These are phyloP conservation scores for Erigeron philadelphicus DNA, from an alignment of 140 eudicot species.

Conservation along the genomic window DNA sequence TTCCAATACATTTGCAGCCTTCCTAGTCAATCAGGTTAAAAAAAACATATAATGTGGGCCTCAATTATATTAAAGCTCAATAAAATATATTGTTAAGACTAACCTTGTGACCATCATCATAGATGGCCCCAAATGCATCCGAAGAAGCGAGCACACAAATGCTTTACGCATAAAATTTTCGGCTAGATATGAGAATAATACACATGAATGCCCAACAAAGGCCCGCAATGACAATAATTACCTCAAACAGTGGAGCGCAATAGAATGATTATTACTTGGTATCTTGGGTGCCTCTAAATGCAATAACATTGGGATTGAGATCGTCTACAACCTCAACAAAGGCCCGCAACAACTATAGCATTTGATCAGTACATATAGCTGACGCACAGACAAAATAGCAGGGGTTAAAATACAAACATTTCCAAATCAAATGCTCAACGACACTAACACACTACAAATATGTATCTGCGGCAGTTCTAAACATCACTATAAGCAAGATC, in stretches of 20 bases:
- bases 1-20: no score
- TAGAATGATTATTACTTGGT: slow-evolving; percentile 40
- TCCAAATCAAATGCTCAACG: neutral
- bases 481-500: slow-evolving; percentile 36
- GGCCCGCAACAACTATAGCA: slow-evolving; percentile 41
- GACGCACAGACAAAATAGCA: neutral
- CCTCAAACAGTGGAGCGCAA: slow-evolving; percentile 2
- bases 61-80: no score
- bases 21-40: no score
- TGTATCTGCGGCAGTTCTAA: slow-evolving; percentile 79
- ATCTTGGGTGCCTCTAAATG: slow-evolving; percentile 95
- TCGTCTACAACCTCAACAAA: slow-evolving; percentile 86
- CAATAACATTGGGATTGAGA: slow-evolving; percentile 78
- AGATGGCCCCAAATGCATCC: no score
- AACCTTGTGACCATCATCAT: no score
- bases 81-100: no score
- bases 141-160: no score
- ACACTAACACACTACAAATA: slow-evolving; percentile 11
- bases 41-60: no score
- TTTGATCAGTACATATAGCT: neutral
- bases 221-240: no score
- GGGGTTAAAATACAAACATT: slow-evolving; percentile 14
- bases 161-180: no score
- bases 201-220: no score
- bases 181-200: no score